Evolutionary conservation across 208 protist genomes (phyloP).

Genomic region (Herpetomonas muscarum): DNA sequence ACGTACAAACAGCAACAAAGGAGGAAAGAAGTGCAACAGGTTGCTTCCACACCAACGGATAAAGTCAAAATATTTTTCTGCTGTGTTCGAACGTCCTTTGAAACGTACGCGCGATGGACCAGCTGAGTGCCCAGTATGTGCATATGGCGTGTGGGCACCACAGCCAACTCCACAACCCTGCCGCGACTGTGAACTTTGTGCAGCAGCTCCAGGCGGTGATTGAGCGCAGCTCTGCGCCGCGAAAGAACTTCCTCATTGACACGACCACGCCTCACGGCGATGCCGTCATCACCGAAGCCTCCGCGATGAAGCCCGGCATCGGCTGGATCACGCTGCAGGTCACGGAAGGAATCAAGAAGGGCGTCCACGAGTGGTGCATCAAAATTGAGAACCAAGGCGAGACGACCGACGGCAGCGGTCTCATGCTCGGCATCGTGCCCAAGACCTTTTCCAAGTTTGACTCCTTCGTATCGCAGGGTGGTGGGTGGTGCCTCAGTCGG

Average conservation of each 20-base stretch:
- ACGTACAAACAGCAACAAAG: no score
- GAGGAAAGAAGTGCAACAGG: no score
- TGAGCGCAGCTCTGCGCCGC: conserved; percentile 59
- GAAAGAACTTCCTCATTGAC: conserved; percentile 88
- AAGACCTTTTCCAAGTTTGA: conserved; percentile 89
- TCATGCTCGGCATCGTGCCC: conserved; percentile 92
- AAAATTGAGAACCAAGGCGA: conserved; percentile 91
- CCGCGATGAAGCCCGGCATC: conserved; percentile 86
- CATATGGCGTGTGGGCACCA: conserved; percentile 61
- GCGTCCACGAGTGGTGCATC: conserved; percentile 90
- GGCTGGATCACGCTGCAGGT: conserved; percentile 91
- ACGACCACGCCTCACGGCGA: conserved; percentile 85
- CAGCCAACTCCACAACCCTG: conserved; percentile 63
- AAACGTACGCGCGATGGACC: no score
- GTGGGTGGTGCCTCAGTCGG: conserved; percentile 89
- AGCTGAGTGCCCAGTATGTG: conserved; percentile 72
- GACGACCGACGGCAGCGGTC: conserved; percentile 87
- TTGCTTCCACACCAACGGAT: no score
- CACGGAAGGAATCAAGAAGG: conserved; percentile 81
- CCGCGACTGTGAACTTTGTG: conserved; percentile 64
- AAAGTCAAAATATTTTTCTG: no score
- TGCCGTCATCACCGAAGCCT: conserved; percentile 83
- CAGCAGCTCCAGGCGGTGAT: conserved; percentile 65
- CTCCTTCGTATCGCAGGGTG: conserved; percentile 91
- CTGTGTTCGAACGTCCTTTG: no score